Evolutionary conservation across 192 early-diverging fungal species (phyloP).

Genomic region (Pecoramyces ruminantium): DNA sequence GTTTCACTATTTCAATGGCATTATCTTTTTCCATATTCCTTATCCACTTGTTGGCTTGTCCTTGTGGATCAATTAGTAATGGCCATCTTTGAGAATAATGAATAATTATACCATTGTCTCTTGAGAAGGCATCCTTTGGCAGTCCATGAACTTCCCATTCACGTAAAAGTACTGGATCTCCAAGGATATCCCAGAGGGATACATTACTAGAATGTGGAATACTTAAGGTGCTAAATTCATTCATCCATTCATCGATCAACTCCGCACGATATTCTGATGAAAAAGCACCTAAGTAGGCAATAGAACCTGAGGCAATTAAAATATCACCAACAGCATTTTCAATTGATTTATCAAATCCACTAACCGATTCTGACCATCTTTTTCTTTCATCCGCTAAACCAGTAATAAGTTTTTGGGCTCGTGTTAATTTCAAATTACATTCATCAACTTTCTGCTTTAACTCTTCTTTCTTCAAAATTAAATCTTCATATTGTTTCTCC

Average conservation of each 20-base stretch:
- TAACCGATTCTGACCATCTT: constrained; percentile 35
- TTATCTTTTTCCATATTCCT: constrained; percentile 48
- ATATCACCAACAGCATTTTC: constrained; percentile 20
- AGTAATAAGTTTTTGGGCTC: constrained; percentile 41
- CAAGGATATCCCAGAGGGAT: constrained; percentile 24
- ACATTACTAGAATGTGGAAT: constrained; percentile 32
- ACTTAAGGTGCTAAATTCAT: constrained; percentile 12
- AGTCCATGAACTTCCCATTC: constrained; percentile 38
- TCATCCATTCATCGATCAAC: constrained; percentile 25
- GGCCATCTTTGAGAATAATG: constrained; percentile 36
- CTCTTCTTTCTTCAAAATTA: constrained; percentile 34
- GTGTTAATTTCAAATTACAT: constrained; percentile 31
- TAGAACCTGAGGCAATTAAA: constrained; percentile 30
- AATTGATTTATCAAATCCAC: constrained; percentile 6
- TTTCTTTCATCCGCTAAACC: constrained; percentile 34
- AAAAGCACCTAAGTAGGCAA: constrained; percentile 41
- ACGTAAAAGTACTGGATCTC: constrained; percentile 35
- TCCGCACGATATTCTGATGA: constrained; percentile 28
- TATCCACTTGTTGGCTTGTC: constrained; percentile 48
- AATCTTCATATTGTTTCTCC: constrained; percentile 31
- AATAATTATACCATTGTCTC: constrained; percentile 42
- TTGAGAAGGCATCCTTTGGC: constrained; percentile 37
- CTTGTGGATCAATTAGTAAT: constrained; percentile 43
- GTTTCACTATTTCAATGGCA: constrained; percentile 28
- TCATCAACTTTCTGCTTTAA: constrained; percentile 37